Conservation (phyloP, 164 flowering plant species). For the Chimonanthus praecox region DNA sequence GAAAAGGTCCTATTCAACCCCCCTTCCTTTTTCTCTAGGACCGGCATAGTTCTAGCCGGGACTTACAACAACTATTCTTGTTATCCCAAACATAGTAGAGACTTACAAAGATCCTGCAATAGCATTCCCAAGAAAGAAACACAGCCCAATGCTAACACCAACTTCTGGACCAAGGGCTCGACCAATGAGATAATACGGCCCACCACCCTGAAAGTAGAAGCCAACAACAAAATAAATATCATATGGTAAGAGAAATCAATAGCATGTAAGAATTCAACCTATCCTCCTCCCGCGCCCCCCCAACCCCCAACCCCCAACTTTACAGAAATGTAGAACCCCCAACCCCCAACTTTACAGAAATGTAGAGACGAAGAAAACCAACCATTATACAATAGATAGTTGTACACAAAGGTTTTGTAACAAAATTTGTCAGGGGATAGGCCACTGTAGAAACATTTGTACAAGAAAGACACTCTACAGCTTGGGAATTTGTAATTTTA, state of each 20-base stretch:
- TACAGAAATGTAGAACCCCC: too few species aligned
- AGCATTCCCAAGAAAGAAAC: constrained; percentile 98
- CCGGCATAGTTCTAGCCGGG: too few species aligned
- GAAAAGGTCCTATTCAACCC: too few species aligned
- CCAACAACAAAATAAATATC: background rate
- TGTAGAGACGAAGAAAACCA: background rate
- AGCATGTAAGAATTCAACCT: background rate
- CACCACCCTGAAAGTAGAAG: constrained; percentile 74
- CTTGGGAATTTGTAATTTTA: too few species aligned
- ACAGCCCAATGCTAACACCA: constrained; percentile 98
- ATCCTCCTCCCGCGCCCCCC: too few species aligned
- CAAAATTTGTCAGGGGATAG: too few species aligned
- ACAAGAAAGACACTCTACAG: too few species aligned
- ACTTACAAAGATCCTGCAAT: constrained; percentile 97
- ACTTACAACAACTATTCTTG: too few species aligned
- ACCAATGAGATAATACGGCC: constrained; percentile 99
- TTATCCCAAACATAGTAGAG: background rate
- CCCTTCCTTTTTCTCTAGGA: too few species aligned
- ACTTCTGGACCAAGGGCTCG: constrained; percentile 99
- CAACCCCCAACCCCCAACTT: too few species aligned
- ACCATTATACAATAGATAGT: background rate
- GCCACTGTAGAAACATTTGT: too few species aligned
- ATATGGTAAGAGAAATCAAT: background rate
- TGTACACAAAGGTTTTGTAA: too few species aligned
- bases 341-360: background rate